These are phyloP conservation scores for Gymnopilus dilepis DNA, from an alignment of 768 basidiomycete genomes.

Conservation along the genomic window DNA sequence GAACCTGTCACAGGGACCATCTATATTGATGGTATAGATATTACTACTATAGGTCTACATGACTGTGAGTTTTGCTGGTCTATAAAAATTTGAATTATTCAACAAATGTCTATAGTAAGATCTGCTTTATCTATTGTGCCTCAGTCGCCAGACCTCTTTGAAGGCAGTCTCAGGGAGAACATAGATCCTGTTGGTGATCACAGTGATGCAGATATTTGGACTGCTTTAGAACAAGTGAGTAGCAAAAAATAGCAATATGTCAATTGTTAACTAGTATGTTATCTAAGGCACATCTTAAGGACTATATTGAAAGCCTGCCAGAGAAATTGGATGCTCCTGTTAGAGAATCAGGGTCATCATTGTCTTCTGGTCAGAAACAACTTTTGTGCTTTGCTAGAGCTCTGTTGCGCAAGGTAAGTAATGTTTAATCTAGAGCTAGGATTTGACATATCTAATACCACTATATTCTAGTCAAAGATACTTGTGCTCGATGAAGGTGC, in stretches of 20 bases:
- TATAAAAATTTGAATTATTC: background rate
- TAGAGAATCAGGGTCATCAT: slow-evolving; percentile 78
- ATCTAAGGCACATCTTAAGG: slow-evolving; percentile 65
- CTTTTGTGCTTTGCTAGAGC: slow-evolving; percentile 90
- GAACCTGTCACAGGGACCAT: slow-evolving; percentile 74
- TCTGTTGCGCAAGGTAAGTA: slow-evolving; percentile 68
- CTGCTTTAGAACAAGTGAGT: slow-evolving; percentile 78
- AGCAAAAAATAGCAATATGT: too few relatives aligned
- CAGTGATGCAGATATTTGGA: slow-evolving; percentile 86
- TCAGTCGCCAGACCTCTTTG: slow-evolving; percentile 74
- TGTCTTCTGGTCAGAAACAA: slow-evolving; percentile 87
- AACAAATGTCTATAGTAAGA: slow-evolving; percentile 53
- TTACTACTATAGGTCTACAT: slow-evolving; percentile 75
- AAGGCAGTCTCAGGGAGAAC: slow-evolving; percentile 82
- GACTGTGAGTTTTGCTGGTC: slow-evolving; percentile 53
- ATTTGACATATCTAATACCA: background rate
- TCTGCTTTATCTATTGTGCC: slow-evolving; percentile 87
- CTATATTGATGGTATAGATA: slow-evolving; percentile 76
- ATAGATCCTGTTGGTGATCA: slow-evolving; percentile 84
- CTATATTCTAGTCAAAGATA: slow-evolving; percentile 66
- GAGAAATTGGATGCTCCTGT: slow-evolving; percentile 76
- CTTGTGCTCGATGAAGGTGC: slow-evolving; percentile 92
- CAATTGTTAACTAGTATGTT: background rate
- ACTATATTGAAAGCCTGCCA: slow-evolving; percentile 67
- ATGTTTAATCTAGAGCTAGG: background rate